Base-by-base conservation (phyloP, 2,329 filamentous ascomycete species). In the Westerdykella sp. region DNA sequence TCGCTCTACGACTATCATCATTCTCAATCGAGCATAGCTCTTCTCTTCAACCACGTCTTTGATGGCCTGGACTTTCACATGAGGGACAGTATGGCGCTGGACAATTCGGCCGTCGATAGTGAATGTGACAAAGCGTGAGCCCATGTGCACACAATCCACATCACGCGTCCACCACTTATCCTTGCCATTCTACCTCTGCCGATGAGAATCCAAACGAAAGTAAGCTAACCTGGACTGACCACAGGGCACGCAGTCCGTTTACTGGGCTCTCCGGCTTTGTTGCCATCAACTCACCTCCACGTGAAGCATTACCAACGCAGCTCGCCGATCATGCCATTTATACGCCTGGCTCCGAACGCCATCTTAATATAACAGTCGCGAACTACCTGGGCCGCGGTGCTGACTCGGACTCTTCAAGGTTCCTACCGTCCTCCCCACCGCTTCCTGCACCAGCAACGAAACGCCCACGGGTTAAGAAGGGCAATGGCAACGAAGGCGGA, bases 331-430 rank as follows among this genome's bases (percentile, higher is more conserved):
- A 40, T 31, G 9, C 25, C 31, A 12, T 35, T 18, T 15, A 11
- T 10, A 14, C 32, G 32, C n/a, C n/a, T 15, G 32, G 2, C 32
- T 15, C 32, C n/a, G 15, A 9, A 3, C 32, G 32, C 7, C 32
- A 35, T 9, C 32, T 28, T 28, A 57, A 63, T 39, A 51, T 57
- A 16, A 41, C 51, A 22, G 51, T 65, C 12, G 60, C 57, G 11
- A 43, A 53, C 5, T 62, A 66, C 37, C 53, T 65, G 1, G 60
- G 59, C 6, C 40, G 63, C 2, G 55, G 50, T 21, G 41, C 30
- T 35, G 36, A 45, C 6, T 30, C 38, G 14, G 59, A 59, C 34
- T 31, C 31, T 6, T 25, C 31, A 37, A 31, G 7, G 2, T 32
- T 43, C n/a, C 39, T 42, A 21, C 34, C 45, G 15, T 15, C 34